Evolutionary conservation across 1,284 basidiomycete species (phyloP).

Genomic region (Austropuccinia psidii): DNA sequence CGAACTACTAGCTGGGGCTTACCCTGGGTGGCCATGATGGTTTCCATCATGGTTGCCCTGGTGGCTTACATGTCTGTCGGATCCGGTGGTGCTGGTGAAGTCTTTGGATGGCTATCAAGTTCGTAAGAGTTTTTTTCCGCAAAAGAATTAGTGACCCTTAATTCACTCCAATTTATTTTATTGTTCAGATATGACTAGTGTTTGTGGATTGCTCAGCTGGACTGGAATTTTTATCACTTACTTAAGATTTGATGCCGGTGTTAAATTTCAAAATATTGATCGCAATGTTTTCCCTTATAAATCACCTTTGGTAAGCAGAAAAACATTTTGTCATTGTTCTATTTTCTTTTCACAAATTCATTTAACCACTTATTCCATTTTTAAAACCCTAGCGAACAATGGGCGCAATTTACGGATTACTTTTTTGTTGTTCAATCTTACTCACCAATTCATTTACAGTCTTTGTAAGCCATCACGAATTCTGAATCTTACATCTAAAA

Average conservation of each 20-base stretch:
- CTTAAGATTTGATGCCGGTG: conserved; percentile 66
- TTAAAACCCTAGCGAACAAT: conserved; percentile 13
- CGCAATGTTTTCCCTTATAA: conserved; percentile 61
- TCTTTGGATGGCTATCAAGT: conserved; percentile 67
- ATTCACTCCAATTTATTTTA: too few relatives aligned
- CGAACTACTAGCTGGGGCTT: conserved; percentile 63
- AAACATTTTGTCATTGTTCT: conserved; percentile 44
- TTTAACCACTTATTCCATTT: too few relatives aligned
- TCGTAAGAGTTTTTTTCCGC: neutral
- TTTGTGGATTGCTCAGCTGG: conserved; percentile 68
- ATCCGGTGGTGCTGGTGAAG: conserved; percentile 56
- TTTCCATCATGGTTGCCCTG: conserved; percentile 60
- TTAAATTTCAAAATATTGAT: conserved; percentile 66
- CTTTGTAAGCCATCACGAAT: conserved; percentile 16
- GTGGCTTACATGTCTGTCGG: conserved; percentile 65
- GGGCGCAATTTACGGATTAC: conserved; percentile 60
- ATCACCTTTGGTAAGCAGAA: conserved; percentile 55
- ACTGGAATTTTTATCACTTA: conserved; percentile 72
- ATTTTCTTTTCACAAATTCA: conserved; percentile 49
- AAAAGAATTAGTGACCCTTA: too few relatives aligned
- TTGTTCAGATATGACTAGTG: conserved; percentile 47
- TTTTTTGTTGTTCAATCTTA: conserved; percentile 58
- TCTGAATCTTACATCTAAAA: neutral
- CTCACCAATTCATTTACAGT: conserved; percentile 54
- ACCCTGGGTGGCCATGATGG: conserved; percentile 63